phyloP scores from a whole-genome alignment of 2,329 filamentous ascomycete genomes.

The Fusarium proliferatum region DNA sequence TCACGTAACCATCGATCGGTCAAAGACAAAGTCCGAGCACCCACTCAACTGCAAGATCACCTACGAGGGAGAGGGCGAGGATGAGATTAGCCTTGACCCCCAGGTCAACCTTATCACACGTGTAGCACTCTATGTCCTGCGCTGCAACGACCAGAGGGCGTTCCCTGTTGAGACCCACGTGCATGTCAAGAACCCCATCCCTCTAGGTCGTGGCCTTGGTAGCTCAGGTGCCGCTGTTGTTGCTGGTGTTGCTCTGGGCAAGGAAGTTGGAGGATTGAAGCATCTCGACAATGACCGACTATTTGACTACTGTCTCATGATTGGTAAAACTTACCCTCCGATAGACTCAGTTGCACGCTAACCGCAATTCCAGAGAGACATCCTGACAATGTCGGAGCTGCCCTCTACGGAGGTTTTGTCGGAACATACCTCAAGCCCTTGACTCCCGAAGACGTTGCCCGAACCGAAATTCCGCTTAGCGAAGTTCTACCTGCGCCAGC shows the following conservation, averaged over 20 bases:
- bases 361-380: constrained; percentile 72
- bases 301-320: constrained; percentile 98
- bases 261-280: constrained; percentile 84
- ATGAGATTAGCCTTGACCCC: constrained; percentile 83
- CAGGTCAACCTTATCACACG: constrained; percentile 93
- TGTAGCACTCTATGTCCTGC: constrained; percentile 91
- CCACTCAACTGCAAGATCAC: constrained; percentile 89
- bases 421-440: constrained; percentile 96
- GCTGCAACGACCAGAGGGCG: constrained; percentile 86
- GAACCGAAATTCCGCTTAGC: constrained; percentile 92
- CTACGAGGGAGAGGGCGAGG: constrained; percentile 86
- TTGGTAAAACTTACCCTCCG: constrained; percentile 65
- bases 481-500: constrained; percentile 93
- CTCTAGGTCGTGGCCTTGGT: constrained; percentile 90
- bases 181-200: constrained; percentile 96
- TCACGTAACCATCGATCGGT: constrained; percentile 78
- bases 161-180: constrained; percentile 91
- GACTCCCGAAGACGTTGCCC: constrained; percentile 85
- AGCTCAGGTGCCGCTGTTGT: constrained; percentile 96
- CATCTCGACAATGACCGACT: constrained; percentile 81
- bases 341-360: constrained; percentile 2
- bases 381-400: constrained; percentile 94
- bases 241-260: constrained; percentile 91
- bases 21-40: constrained; percentile 62
- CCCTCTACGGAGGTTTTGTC: constrained; percentile 95